Evolutionary conservation across 768 basidiomycete genomes (phyloP).

Genomic region (Tricholomella constricta): DNA sequence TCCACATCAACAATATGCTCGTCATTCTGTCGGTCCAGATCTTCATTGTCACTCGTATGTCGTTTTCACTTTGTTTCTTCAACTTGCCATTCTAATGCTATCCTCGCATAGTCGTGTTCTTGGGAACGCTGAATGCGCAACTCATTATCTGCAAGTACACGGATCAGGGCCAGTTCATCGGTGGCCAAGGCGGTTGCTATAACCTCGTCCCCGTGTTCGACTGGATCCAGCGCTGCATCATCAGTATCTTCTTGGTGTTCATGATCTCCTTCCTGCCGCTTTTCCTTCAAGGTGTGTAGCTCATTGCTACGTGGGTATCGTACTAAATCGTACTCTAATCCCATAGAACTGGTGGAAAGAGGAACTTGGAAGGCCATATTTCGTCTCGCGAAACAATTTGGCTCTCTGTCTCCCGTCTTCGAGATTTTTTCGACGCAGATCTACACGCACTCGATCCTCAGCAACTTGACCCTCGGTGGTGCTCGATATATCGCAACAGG

Average conservation of each 20-base stretch:
- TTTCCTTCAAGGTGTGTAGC: constrained; percentile 83
- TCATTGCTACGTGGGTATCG: not conserved
- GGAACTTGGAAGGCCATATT: constrained; percentile 90
- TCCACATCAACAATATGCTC: constrained; percentile 99
- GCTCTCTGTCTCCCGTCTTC: constrained; percentile 92
- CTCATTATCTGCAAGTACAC: constrained; percentile 82
- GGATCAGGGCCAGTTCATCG: constrained; percentile 66
- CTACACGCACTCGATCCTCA: constrained; percentile 95
- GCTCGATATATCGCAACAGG: constrained; percentile 99
- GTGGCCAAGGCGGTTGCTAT: constrained; percentile 87
- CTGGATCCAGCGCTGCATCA: constrained; percentile 96
- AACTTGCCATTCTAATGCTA: constrained; percentile 2
- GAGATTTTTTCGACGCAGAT: constrained; percentile 99
- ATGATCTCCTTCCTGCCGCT: constrained; percentile 94
- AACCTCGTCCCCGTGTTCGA: constrained; percentile 90
- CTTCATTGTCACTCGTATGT: constrained; percentile 89
- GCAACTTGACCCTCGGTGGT: constrained; percentile 96
- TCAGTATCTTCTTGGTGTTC: constrained; percentile 98
- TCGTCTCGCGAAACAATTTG: constrained; percentile 92
- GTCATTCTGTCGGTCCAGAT: constrained; percentile 96
- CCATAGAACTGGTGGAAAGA: constrained; percentile 88
- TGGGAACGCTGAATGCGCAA: constrained; percentile 88
- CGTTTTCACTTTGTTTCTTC: not conserved
- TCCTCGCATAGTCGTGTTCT: constrained; percentile 74
- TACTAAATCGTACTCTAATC: constrained; percentile 16